Base-by-base conservation (phyloP, 75 land plant genomes). In the Cupressus sempervirens region DNA sequence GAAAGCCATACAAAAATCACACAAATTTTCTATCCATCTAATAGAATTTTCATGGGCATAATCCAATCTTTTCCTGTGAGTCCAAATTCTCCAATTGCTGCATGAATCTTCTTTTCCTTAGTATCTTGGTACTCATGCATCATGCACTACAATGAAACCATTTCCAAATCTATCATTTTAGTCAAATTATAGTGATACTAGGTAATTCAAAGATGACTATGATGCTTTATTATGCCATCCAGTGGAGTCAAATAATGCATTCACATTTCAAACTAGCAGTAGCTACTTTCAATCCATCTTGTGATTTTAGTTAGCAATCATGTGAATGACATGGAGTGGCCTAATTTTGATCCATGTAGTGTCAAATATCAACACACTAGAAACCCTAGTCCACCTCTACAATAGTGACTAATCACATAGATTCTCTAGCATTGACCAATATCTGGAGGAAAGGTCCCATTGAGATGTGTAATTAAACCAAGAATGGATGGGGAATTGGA, bases 1-100 rank as follows among this genome's bases (percentile, higher is more conserved):
- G 97, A 95, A 72, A 95, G 84, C 97, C 97, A 95, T 10, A 94
- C 94, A 91, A 95, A 95, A 14, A 95, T 91, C 2, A 95, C 95
- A 1, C 95, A 86, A 52, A 93, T 92, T 88, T 92, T 92, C 65
- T 95, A 93, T 8, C 97, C 95, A 86, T 95, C 97, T n/a, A 95
- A 95, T 40, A 93, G 68, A 82, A 93, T 95, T 83, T 91, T 91
- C 92, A 93, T 93, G 2, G 97, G 94, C 97, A 95, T 95, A 30
- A 95, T 90, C 81, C 93, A 95, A 7, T 86, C 86, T 76, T 2
- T 93, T 91, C 97, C 97, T 8, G 95, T 87, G 40, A 95, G 83
- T 36, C 97, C 97, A 85, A 94, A 95, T 41, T 72, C 87, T 11
- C 97, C 97, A 73, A 95, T 86, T 38, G 94, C 92, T 15, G 92